phyloP scores from a whole-genome alignment of 139 green algal species.

The Yamagishiella unicocca region DNA sequence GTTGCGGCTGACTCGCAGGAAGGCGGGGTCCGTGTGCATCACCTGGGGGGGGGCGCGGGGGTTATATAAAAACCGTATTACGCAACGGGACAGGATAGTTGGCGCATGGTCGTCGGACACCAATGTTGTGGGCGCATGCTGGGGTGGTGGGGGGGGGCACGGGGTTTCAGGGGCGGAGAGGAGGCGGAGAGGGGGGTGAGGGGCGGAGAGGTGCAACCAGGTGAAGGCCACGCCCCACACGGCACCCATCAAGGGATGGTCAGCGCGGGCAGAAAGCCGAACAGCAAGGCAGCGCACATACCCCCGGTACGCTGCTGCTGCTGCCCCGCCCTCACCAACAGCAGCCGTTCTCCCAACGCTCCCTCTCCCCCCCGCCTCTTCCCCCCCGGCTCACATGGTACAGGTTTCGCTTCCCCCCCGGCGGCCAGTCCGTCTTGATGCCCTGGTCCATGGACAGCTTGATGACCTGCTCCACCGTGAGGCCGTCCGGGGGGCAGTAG shows the following conservation, averaged over 20 bases:
- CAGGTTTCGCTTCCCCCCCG: conserved; percentile 42
- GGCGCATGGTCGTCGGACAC: too few species aligned
- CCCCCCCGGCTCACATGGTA: conserved; percentile 19
- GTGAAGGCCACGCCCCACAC: too few species aligned
- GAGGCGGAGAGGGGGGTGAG: not conserved
- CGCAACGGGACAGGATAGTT: too few species aligned
- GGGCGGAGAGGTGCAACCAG: too few species aligned
- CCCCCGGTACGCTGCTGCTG: too few species aligned
- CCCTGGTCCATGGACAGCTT: conserved; percentile 43
- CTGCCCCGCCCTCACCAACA: too few species aligned
- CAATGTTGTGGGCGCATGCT: too few species aligned
- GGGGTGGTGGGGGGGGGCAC: not conserved
- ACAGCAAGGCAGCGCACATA: too few species aligned
- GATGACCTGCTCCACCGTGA: conserved; percentile 54
- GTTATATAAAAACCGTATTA: too few species aligned
- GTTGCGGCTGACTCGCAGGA: conserved; percentile 46
- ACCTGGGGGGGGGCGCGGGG: conserved; percentile 3
- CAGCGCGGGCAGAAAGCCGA: too few species aligned
- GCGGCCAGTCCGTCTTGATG: conserved; percentile 56
- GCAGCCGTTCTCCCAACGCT: too few species aligned
- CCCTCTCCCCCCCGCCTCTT: not conserved
- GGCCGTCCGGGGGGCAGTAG: conserved; percentile 17
- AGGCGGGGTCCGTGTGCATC: conserved; percentile 47
- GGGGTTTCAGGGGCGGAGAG: not conserved
- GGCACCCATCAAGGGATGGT: too few species aligned